Base-by-base conservation (phyloP, 768 basidiomycete genomes). In the Russula emetica region DNA sequence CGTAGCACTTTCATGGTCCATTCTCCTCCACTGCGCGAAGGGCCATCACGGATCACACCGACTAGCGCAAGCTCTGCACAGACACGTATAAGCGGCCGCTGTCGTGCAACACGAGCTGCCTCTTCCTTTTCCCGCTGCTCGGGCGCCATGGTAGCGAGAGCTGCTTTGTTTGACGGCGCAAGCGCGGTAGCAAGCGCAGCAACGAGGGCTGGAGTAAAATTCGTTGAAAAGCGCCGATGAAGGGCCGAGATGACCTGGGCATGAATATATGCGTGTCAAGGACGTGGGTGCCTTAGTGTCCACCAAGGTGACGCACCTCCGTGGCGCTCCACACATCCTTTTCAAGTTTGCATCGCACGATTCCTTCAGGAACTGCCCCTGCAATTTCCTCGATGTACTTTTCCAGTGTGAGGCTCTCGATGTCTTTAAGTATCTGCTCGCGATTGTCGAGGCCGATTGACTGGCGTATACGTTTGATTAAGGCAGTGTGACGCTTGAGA, bases 311-410 rank as follows among this genome's bases (percentile, higher is more conserved):
- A 65, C 79, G 68, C 65, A 96, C 97, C 82, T 98, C 95, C 20
- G 94, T 90, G 30, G 94, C 93, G 62, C 86, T 87, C 87, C 90
- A 90, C 22, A 92, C 82, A 69, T 99, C 96, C 67, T 88, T 87
- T 74, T 97, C 96, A 0, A 90, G 91, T 78, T 94, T 97, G 74
- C 94, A 96, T 67, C 89, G 84, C 10, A 75, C 75, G 45, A 94
- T 78, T 5, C 97, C 97, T 72, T 99, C 97, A 2, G 92, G 77
- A 1, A 88, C 80, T 8, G 94, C 95, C 13, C 85, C 85, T 1
- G 89, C 91, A 66, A 98, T 88, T 76, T 99, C 97, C 71, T 97
- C 95, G 54, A 95, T 81, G 73, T 99, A 98, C 76, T 97, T 98
- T 77, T 94, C 94, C 61, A 99, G 79, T 2, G 92, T 87, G 60